Conservation (phyloP, 176 grass and related monocot genomes). For the Leersia perrieri region DNA sequence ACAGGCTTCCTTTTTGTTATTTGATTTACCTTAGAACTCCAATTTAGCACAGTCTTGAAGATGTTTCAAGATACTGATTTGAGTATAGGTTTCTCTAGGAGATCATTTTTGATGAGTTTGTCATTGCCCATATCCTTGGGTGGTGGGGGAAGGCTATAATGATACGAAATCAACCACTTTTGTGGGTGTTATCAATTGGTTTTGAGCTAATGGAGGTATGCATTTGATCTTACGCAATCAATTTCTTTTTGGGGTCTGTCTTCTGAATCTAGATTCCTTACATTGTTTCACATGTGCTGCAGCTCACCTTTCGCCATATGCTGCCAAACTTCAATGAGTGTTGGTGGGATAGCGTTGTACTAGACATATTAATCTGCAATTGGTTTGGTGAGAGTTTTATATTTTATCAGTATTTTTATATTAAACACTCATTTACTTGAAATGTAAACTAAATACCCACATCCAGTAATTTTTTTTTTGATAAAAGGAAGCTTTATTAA, state of each 20-base stretch:
- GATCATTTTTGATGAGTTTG: slow-evolving; percentile 99
- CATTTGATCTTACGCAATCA: neutral
- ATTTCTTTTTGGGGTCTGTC: slow-evolving; percentile 19
- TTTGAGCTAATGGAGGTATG: slow-evolving; percentile 97
- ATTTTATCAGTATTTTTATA: slow-evolving; percentile 27
- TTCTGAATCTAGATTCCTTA: slow-evolving; percentile 27
- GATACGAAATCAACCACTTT: slow-evolving; percentile 98
- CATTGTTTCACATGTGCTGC: slow-evolving; percentile 28
- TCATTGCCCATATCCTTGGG: slow-evolving; percentile 93
- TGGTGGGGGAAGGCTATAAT: slow-evolving; percentile 99
- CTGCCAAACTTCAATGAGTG: slow-evolving; percentile 98
- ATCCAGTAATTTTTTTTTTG: no score
- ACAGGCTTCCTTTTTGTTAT: slow-evolving; percentile 38
- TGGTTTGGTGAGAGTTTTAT: slow-evolving; percentile 84
- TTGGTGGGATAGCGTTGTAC: slow-evolving; percentile 98
- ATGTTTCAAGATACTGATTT: slow-evolving; percentile 74
- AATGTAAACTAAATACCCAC: neutral
- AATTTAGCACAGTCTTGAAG: slow-evolving; percentile 16
- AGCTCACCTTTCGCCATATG: slow-evolving; percentile 99
- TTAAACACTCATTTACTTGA: neutral
- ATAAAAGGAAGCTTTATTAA: no score
- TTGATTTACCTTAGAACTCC: slow-evolving; percentile 15
- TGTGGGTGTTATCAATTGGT: slow-evolving; percentile 96
- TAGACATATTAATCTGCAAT: slow-evolving; percentile 98
- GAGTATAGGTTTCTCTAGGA: slow-evolving; percentile 87